Base-by-base conservation (phyloP, 2,329 filamentous ascomycete genomes). In the Fusarium veterinarium region DNA sequence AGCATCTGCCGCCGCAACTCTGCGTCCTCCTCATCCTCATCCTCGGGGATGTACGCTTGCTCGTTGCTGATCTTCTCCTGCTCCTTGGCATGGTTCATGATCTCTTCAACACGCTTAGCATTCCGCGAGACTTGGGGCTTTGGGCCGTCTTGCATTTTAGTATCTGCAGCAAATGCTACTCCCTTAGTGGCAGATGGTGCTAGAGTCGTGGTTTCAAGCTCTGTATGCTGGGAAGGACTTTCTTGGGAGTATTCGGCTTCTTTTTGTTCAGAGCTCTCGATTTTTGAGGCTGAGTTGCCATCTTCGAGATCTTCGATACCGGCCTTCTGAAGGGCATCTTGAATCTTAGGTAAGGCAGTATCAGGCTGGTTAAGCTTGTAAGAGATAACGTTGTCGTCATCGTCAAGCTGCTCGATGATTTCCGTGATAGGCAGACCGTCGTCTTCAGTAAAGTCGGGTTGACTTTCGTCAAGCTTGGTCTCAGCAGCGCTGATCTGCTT, bases 361-460 rank as follows among this genome's bases (percentile, higher is more conserved):
- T 91, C 92, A 0, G 94, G 92, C n/a, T 84, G 89, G 41, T 90
- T 89, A 35, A 92, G 83, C 61, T 85, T 88, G 75, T 88, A 90
- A 1, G 90, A 93, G 55, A 97, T 82, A 8, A 98, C 88, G 77
- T 97, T 96, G 62, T 91, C 96, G 16, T 97, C 90, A 13, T 98
- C 95, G 78, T 98, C 96, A 30, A 98, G 85, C 83, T 97, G 91
- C 82, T 99, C 96, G 60, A 94, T 86, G 73, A 99, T 98, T 76
- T 98, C 96, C 37, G 93, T 95, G 65, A 98, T 89, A 1, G 95
- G 93, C 57, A 95, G 84, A 2, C 91, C 91, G 17, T 91, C 90
- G 67, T 93, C 92, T 67, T 92, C 90, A 58, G 85, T 86, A 48
- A 87, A 85, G 60, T 91, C 90, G 1, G 91, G 88, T 30, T 91